phyloP scores from a whole-genome alignment of 2,329 filamentous ascomycete species.

The Colletotrichum godetiae region DNA sequence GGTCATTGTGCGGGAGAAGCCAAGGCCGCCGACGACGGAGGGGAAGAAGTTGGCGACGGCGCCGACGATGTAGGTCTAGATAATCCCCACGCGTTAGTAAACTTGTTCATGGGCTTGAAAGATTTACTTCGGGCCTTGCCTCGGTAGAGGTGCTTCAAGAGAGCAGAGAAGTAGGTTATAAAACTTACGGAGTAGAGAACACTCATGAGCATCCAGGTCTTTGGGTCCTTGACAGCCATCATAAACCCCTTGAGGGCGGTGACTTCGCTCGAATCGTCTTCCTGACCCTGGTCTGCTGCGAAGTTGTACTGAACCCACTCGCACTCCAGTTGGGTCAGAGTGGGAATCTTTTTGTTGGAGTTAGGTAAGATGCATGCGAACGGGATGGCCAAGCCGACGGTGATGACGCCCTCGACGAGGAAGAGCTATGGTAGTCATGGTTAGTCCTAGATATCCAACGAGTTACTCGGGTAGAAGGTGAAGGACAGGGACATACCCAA shows the following conservation, averaged over 20 bases:
- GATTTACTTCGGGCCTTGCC: too few species aligned
- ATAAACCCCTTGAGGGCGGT: conserved; percentile 37
- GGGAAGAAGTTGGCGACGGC: conserved; percentile 44
- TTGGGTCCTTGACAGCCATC: conserved; percentile 47
- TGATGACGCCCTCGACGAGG: conserved; percentile 34
- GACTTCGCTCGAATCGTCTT: conserved; percentile 31
- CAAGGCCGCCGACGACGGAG: conserved; percentile 39
- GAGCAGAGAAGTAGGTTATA: neutral
- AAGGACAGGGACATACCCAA: conserved; percentile 55
- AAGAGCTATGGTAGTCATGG: conserved; percentile 4
- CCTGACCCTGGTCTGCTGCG: conserved; percentile 29
- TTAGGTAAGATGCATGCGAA: conserved; percentile 35
- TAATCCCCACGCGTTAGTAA: neutral
- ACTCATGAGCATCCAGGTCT: conserved; percentile 50
- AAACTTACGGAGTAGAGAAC: conserved; percentile 41
- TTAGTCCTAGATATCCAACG: neutral
- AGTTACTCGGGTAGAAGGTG: too few species aligned
- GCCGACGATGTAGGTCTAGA: conserved; percentile 43
- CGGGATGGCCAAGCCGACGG: conserved; percentile 28
- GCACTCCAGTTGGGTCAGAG: conserved; percentile 30
- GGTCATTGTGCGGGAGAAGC: conserved; percentile 38
- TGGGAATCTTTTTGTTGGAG: conserved; percentile 34
- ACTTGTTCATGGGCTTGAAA: too few species aligned
- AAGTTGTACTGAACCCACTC: conserved; percentile 37
- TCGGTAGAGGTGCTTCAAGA: neutral